These are phyloP conservation scores for Cryptococcus wingfieldii DNA, from an alignment of 1,284 basidiomycete genomes.

Conservation along the genomic window DNA sequence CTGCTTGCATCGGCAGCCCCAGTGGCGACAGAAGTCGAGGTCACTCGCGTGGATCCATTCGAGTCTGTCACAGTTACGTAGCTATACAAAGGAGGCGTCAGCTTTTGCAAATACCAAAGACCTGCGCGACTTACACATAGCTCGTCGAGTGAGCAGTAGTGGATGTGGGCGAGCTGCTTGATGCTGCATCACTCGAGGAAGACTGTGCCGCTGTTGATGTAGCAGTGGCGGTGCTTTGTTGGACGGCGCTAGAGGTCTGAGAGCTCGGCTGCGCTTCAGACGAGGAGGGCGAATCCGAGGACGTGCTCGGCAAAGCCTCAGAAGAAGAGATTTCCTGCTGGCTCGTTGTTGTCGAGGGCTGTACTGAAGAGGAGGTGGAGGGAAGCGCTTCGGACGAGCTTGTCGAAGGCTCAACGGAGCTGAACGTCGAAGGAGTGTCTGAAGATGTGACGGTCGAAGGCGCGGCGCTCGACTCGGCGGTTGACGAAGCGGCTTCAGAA, in stretches of 20 bases:
- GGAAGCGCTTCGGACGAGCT: background rate
- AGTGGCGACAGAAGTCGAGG: constrained; percentile 10
- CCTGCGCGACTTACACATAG: constrained; percentile 13
- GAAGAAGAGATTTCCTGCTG: constrained; percentile 1
- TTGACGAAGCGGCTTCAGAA: background rate
- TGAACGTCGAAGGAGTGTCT: constrained; percentile 1
- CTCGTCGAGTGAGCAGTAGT: constrained; percentile 5
- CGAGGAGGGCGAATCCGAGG: background rate
- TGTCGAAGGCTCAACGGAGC: background rate
- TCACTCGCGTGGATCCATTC: constrained; percentile 17
- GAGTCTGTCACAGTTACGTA: constrained; percentile 19
- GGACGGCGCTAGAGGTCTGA: background rate
- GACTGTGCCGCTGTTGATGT: background rate
- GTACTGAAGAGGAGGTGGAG: background rate
- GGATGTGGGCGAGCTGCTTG: background rate
- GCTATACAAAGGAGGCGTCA: constrained; percentile 1
- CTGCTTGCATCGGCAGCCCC: background rate
- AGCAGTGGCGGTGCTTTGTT: constrained; percentile 1
- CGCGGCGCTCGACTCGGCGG: background rate
- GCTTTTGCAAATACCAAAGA: background rate
- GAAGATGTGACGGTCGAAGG: constrained; percentile 1
- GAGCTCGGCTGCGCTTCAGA: constrained; percentile 2
- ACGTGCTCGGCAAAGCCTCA: background rate
- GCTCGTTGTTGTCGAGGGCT: background rate
- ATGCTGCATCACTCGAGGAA: background rate